phyloP scores from a whole-genome alignment of 1,139 yeast species.

The Suhomyces anneliseae region DNA sequence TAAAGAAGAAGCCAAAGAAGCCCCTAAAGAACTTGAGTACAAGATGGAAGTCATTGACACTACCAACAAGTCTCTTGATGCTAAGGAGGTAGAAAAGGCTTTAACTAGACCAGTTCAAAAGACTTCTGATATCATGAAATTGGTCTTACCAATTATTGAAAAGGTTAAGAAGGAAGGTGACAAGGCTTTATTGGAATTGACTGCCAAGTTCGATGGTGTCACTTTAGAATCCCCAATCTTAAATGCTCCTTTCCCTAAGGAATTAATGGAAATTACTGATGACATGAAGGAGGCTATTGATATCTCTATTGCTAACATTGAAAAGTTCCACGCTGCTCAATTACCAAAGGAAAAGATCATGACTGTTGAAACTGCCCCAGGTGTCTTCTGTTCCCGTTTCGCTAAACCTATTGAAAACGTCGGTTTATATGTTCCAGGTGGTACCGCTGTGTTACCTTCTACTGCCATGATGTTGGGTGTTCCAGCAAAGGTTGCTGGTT shows the following conservation, averaged over 20 bases:
- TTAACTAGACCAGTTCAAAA: conserved; percentile 88
- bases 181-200: conserved; percentile 77
- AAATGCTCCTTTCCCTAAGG: conserved; percentile 81
- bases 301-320: conserved; percentile 82
- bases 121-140: conserved; percentile 85
- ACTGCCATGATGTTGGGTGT: conserved; percentile 98
- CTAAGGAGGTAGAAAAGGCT: conserved; percentile 52
- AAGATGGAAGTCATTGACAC: conserved; percentile 63
- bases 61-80: conserved; percentile 30
- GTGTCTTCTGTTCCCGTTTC: conserved; percentile 91
- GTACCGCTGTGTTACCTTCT: conserved; percentile 96
- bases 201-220: conserved; percentile 90
- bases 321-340: conserved; percentile 93
- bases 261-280: conserved; percentile 69
- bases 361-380: conserved; percentile 91
- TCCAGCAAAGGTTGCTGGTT: conserved; percentile 98
- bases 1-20: background rate
- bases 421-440: conserved; percentile 97
- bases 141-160: conserved; percentile 86
- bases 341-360: conserved; percentile 64
- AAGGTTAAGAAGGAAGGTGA: conserved; percentile 80
- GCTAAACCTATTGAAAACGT: conserved; percentile 93
- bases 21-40: conserved; percentile 38
- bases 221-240: conserved; percentile 68
- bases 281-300: conserved; percentile 87